phyloP scores from a whole-genome alignment of 306 rosid genomes.

The Cicer yamashitae region DNA sequence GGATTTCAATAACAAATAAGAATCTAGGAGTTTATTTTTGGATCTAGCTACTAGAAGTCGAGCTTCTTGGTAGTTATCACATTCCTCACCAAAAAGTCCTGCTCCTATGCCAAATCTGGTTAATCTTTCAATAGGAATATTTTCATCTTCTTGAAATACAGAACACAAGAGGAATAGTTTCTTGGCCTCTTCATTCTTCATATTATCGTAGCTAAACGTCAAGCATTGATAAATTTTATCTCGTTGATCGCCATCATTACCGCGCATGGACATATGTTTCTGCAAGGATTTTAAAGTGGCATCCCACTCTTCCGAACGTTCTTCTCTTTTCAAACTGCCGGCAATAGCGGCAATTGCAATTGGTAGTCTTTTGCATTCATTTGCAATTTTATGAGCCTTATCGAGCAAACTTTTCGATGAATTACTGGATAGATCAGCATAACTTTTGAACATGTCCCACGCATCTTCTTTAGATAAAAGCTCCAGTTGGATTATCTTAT shows the following conservation, averaged over 20 bases:
- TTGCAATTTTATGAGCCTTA: background rate
- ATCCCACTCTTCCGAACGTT: background rate
- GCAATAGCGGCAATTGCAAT: conserved; percentile 20
- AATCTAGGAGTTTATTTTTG: background rate
- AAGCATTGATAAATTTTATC: background rate
- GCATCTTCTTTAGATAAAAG: conserved; percentile 3
- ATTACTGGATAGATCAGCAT: background rate
- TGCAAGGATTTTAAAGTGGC: background rate
- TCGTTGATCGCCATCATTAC: background rate
- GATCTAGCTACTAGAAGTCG: background rate
- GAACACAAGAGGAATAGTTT: conserved; percentile 29
- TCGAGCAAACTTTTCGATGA: background rate
- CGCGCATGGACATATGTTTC: background rate
- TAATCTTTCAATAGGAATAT: background rate
- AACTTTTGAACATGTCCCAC: background rate
- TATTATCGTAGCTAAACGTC: background rate
- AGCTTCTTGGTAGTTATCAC: background rate
- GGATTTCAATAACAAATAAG: background rate
- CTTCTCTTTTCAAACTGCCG: background rate
- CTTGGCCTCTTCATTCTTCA: background rate
- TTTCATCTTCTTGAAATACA: conserved; percentile 42
- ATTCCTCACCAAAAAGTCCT: background rate
- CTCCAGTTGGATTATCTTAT: background rate
- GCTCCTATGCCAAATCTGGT: background rate
- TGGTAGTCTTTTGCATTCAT: conserved; percentile 38